Percentiles rank a stretch among this genome's conserved stretches.
These are phyloP conservation scores for Drechslerella coelobrocha DNA, from an alignment of 2,329 filamentous ascomycete species.

Conservation along the genomic window DNA sequence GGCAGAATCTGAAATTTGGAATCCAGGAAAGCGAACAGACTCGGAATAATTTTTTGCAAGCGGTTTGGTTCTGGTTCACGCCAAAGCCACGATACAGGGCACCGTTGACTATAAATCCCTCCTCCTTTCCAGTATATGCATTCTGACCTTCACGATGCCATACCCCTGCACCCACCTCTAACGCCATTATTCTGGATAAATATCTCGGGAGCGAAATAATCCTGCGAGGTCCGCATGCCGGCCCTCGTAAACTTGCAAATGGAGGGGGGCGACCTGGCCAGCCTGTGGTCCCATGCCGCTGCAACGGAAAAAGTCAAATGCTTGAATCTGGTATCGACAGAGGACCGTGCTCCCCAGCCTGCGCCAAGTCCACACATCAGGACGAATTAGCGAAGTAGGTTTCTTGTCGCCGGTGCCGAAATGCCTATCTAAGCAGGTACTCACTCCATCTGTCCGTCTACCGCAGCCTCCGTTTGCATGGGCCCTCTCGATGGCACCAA, in stretches of 20 bases:
- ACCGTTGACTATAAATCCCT: constrained; percentile 44
- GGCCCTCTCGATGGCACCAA: no score
- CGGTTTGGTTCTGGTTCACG: no score
- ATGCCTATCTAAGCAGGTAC: no score
- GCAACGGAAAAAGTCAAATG: neutral
- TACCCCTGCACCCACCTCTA: constrained; percentile 22
- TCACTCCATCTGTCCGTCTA: no score
- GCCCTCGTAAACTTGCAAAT: neutral
- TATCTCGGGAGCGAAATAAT: constrained; percentile 32
- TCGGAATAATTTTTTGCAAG: constrained; percentile 51
- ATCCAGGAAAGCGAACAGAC: constrained; percentile 3
- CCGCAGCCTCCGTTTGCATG: no score
- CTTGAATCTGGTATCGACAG: neutral
- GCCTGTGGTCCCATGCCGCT: neutral
- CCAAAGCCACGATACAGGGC: constrained; percentile 15
- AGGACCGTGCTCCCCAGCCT: neutral
- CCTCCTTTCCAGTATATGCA: constrained; percentile 15
- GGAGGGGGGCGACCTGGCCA: constrained; percentile 20
- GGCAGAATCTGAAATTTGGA: neutral
- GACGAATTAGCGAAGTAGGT: neutral
- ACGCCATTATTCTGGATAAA: constrained; percentile 46
- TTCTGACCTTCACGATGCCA: constrained; percentile 14
- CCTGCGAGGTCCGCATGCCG: neutral
- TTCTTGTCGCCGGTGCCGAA: no score
- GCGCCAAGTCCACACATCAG: neutral